Evolutionary conservation across 139 green algal species (phyloP), one percentile per base, ranked within the genome.

Genomic region (Mesotaenium endlicherianum): DNA sequence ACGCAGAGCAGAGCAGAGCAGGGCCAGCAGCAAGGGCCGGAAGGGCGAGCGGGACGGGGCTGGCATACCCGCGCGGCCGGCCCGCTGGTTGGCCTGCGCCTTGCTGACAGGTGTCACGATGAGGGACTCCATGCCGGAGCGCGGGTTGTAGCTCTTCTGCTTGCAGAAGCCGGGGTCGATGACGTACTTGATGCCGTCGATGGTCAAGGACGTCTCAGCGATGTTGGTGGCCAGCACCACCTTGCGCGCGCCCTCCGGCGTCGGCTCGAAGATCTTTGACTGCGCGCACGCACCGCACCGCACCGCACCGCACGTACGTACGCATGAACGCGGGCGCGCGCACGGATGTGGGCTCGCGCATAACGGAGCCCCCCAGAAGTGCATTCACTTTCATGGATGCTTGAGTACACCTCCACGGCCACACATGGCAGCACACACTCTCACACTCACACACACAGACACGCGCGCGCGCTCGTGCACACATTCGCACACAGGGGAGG

Each of bases 191-290:
- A 99, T 98, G 67, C 96, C 96, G 72, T 98, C 95, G 75, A 99
- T 99, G 5, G 96, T 99, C 6, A 99, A 88, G 0, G 87, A 94
- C 0, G 96, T 99, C 91, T 99, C 96, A 0, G 95, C 95, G 81
- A 99, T 99, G 92, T 99, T 99, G 72, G 96, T 99, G 38, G 96
- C 96, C 70, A 99, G 88, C 34, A 99, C 96, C 3, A 98, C 80
- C 72, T 89, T 89, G 31, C 87, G 77, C 0, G 94, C 94, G 17
- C 94, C 94, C 14, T 87, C 75, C 0, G 96, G 96, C 0, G 96
- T 97, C 14, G 92, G 75, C 91, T 99, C 96, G 82, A 99, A 99
- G 82, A 99, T 98, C 86, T 95, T 95, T 39, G 95, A 91, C 91
- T 97, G 92, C 38, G 41, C 70, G 42, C 14, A 38, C 31, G 64